Percentiles rank a stretch among this genome's conserved stretches.
These are phyloP conservation scores for Favolaschia claudopus DNA, from an alignment of 768 basidiomycete genomes.

Conservation along the genomic window DNA sequence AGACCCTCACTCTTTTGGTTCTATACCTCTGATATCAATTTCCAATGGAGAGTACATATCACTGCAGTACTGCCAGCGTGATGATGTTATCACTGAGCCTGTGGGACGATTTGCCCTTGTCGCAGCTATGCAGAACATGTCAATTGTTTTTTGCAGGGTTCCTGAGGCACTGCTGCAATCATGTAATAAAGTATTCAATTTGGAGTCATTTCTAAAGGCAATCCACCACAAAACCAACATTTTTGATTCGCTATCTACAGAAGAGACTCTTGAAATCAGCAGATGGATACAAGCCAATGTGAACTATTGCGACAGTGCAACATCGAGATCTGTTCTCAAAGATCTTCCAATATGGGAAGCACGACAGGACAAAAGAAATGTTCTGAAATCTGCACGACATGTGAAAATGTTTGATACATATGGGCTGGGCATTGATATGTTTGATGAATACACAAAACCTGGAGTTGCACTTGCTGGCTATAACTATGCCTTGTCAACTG, in stretches of 20 bases:
- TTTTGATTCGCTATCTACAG: slow-evolving; percentile 7
- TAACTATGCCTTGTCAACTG: background rate
- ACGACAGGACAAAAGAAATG: background rate
- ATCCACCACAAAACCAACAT: slow-evolving; percentile 8
- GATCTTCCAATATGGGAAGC: slow-evolving; percentile 24
- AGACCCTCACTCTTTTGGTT: background rate
- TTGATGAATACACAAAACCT: slow-evolving; percentile 9
- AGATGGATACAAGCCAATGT: slow-evolving; percentile 15
- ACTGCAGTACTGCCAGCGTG: slow-evolving; percentile 14
- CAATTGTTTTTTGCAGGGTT: slow-evolving; percentile 14
- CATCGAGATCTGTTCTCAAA: slow-evolving; percentile 3
- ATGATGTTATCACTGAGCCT: slow-evolving; percentile 18
- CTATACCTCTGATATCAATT: slow-evolving; percentile 23
- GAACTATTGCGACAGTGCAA: background rate
- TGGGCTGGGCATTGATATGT: slow-evolving; percentile 1
- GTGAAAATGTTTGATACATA: slow-evolving; percentile 21
- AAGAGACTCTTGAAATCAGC: slow-evolving; percentile 11
- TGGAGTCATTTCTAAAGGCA: slow-evolving; percentile 13
- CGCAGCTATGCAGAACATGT: slow-evolving; percentile 15
- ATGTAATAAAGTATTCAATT: slow-evolving; percentile 8
- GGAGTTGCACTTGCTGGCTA: slow-evolving; percentile 12
- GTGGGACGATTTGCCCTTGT: slow-evolving; percentile 1
- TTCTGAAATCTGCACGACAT: background rate
- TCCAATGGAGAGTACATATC: slow-evolving; percentile 16
- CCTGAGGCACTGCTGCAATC: slow-evolving; percentile 5